These are phyloP conservation scores for Apiospora rasikravindrae DNA, from an alignment of 2,329 filamentous ascomycete genomes.

Conservation along the genomic window DNA sequence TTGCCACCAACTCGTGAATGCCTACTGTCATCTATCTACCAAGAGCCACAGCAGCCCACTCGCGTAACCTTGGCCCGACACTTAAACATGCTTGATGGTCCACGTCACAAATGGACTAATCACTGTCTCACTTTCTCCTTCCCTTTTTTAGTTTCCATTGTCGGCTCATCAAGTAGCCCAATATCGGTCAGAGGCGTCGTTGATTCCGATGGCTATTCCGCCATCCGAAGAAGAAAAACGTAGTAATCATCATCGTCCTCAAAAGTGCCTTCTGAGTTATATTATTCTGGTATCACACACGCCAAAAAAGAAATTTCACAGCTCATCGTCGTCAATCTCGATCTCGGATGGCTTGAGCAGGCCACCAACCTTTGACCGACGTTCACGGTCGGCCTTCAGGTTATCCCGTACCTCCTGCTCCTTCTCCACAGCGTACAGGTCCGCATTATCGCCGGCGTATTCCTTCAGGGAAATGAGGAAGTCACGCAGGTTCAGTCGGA, in stretches of 20 bases:
- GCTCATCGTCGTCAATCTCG: conserved; percentile 84
- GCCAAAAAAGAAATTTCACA: conserved; percentile 35
- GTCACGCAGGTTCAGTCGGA: conserved; percentile 94
- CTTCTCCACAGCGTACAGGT: conserved; percentile 92
- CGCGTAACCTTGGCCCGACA: conserved; percentile 3
- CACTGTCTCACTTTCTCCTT: not conserved
- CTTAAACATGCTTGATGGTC: not conserved
- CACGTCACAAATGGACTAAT: not conserved
- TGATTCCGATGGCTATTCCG: not conserved
- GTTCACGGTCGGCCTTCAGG: conserved; percentile 86
- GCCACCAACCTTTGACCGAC: conserved; percentile 92
- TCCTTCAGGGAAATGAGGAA: conserved; percentile 98
- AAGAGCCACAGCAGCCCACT: not conserved
- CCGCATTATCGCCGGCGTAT: conserved; percentile 93
- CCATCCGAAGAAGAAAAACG: conserved; percentile 13
- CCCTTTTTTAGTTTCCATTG: not conserved
- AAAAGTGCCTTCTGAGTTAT: conserved; percentile 15
- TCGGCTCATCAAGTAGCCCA: not conserved
- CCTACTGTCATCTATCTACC: not conserved
- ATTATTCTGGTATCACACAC: conserved; percentile 27
- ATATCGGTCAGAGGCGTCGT: conserved; percentile 11
- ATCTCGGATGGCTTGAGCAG: conserved; percentile 97
- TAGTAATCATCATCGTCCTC: conserved; percentile 18
- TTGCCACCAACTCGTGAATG: conserved; percentile 9
- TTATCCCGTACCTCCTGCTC: conserved; percentile 88